Evolutionary conservation across 345 rosid species (phyloP).

Genomic region (Acer saccharum): DNA sequence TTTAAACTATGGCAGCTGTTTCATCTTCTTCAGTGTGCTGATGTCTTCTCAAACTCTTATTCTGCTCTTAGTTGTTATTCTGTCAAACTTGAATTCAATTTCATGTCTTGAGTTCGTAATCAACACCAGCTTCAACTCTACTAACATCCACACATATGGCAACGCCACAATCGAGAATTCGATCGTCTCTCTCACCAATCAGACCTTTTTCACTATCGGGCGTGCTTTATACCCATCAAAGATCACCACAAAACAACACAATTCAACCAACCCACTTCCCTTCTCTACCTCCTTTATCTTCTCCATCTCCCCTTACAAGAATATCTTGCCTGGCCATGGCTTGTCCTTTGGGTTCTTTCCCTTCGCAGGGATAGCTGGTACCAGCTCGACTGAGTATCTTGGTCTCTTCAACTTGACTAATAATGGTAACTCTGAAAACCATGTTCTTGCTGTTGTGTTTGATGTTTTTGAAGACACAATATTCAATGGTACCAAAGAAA

Average conservation of each 20-base stretch:
- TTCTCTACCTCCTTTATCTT: constrained; percentile 63
- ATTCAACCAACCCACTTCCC: constrained; percentile 34
- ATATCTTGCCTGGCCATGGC: constrained; percentile 51
- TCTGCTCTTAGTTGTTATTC: background rate
- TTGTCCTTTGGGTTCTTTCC: constrained; percentile 51
- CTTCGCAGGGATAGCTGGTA: constrained; percentile 31
- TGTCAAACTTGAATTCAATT: background rate
- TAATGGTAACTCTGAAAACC: too few species aligned
- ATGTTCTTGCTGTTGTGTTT: too few species aligned
- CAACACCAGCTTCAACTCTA: constrained; percentile 39
- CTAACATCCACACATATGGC: constrained; percentile 31
- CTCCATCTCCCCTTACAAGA: constrained; percentile 43
- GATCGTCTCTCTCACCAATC: constrained; percentile 46
- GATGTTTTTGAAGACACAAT: too few species aligned
- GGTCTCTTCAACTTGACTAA: constrained; percentile 39
- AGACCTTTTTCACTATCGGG: constrained; percentile 38
- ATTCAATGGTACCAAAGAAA: too few species aligned
- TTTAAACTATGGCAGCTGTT: too few species aligned
- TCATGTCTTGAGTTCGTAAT: constrained; percentile 27
- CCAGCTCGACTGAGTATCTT: constrained; percentile 42
- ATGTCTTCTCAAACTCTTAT: background rate
- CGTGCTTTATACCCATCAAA: constrained; percentile 41
- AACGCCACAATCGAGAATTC: constrained; percentile 42
- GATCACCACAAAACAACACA: constrained; percentile 34
- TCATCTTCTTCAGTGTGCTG: background rate